phyloP scores from a whole-genome alignment of 2,329 filamentous ascomycete species.

The Dothideomycetes sp. region DNA sequence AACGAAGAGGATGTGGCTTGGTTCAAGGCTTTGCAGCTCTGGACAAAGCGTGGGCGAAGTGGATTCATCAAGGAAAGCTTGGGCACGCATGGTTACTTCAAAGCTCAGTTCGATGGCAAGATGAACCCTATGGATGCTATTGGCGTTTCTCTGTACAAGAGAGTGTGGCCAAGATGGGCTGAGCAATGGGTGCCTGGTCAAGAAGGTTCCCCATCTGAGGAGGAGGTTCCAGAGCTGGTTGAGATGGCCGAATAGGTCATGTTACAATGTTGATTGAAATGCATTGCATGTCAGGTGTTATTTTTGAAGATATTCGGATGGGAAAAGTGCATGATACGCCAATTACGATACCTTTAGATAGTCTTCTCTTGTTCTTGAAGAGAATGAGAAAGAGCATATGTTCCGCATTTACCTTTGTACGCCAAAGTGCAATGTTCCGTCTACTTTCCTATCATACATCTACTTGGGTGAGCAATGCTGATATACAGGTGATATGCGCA shows the following conservation, averaged over 20 bases:
- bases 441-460: no score
- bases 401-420: no score
- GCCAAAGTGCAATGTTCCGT: no score
- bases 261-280: not conserved
- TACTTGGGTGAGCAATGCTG: no score
- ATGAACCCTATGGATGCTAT: conserved; percentile 95
- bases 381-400: no score
- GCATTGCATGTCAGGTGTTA: not conserved
- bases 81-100: conserved; percentile 99
- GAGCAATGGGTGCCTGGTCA: conserved; percentile 25
- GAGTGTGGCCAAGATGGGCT: conserved; percentile 56
- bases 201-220: conserved; percentile 4
- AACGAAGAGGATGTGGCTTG: conserved; percentile 87
- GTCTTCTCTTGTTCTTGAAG: no score
- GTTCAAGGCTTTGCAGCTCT: conserved; percentile 94
- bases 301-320: no score
- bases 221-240: conserved; percentile 1
- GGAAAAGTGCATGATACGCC: no score
- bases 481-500: no score
- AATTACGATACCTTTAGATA: no score
- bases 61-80: conserved; percentile 90
- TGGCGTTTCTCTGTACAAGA: conserved; percentile 59
- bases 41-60: conserved; percentile 79
- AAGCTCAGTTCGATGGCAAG: conserved; percentile 91
- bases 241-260: conserved; percentile 1